Evolutionary conservation across 306 rosid species (phyloP), one percentile per base, ranked within the genome.

Genomic region (Inga leiocalycina): DNA sequence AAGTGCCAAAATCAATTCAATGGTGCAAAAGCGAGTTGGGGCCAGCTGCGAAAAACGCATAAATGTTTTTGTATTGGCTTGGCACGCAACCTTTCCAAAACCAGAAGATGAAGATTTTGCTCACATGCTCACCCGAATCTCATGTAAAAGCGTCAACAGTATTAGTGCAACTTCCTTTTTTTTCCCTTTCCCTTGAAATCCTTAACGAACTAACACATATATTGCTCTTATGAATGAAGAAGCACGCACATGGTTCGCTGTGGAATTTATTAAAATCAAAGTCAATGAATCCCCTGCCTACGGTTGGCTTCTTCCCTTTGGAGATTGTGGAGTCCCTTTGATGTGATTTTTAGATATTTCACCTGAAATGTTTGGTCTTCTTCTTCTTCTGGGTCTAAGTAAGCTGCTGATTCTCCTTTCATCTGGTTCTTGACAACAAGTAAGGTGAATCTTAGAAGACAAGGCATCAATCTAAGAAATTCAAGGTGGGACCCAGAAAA

Each of bases 1-100:
- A 22, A 44, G 51, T 8, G 22, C 59, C 69, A 77, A 82, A 73
- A 74, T 37, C 43, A 74, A 79, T 24, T 66, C 71, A 82, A 80
- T 82, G 85, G 83, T 57, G 68, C 81, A 79, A 67, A 85, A 76
- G 80, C 83, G 46, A 71, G 49, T 39, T 39, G 77, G 82, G 41
- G 76, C 57, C 57, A 45, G 35, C 3, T 71, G 85, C 27, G 49
- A 8, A 22, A 57, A 22, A n/a, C 4, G 32, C 13, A 10, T 59
- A 59, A 20, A 59, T 59, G 32, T 81, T 77, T 76, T 57, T 72
- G 76, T 84, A 73, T 32, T 61, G 59, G 70, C 74, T 80, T 80
- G 80, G 75, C 85, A 64, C 75, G 66, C 75, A 80, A 56, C 79
- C 81, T 87, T 80, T 77, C 69, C 70, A 74, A 74, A 22, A 24